These are phyloP conservation scores for Leccinum subtestaceum DNA, from an alignment of 768 basidiomycete species.

Conservation along the genomic window DNA sequence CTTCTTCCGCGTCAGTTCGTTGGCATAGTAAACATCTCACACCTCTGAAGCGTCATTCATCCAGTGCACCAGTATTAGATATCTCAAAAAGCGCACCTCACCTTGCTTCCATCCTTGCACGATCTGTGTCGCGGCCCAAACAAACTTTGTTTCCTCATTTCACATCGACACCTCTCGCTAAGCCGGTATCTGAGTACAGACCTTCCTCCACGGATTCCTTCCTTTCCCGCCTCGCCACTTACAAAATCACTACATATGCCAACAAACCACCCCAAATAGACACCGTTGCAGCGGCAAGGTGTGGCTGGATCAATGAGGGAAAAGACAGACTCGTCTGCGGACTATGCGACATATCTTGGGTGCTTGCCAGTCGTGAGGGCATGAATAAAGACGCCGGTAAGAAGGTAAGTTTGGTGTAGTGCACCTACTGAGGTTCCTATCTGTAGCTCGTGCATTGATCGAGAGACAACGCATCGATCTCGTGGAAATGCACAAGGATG, in stretches of 20 bases:
- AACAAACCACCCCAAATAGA: slow-evolving; percentile 74
- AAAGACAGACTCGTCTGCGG: slow-evolving; percentile 77
- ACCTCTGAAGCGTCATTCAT: slow-evolving; percentile 2
- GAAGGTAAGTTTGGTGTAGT: slow-evolving; percentile 34
- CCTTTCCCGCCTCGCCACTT: slow-evolving; percentile 70
- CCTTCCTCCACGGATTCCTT: slow-evolving; percentile 78
- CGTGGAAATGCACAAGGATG: slow-evolving; percentile 71
- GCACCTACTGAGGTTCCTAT: slow-evolving; percentile 14
- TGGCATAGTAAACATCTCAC: background rate
- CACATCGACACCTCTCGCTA: slow-evolving; percentile 21
- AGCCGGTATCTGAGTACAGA: slow-evolving; percentile 58
- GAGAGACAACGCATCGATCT: slow-evolving; percentile 70
- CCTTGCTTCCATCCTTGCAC: slow-evolving; percentile 67
- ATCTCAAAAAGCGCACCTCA: slow-evolving; percentile 63
- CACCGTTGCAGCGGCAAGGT: slow-evolving; percentile 76
- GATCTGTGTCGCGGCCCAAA: slow-evolving; percentile 54
- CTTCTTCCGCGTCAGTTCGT: slow-evolving; percentile 25
- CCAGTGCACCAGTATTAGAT: slow-evolving; percentile 15
- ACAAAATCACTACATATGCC: slow-evolving; percentile 74
- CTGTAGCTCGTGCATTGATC: slow-evolving; percentile 60
- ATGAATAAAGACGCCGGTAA: slow-evolving; percentile 76
- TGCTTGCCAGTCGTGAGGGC: slow-evolving; percentile 65
- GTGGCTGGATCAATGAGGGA: slow-evolving; percentile 82
- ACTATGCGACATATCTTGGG: slow-evolving; percentile 71
- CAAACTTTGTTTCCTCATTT: slow-evolving; percentile 47